These are phyloP conservation scores for Xerocomus spinulosus DNA, from an alignment of 768 basidiomycete genomes.

Conservation along the genomic window DNA sequence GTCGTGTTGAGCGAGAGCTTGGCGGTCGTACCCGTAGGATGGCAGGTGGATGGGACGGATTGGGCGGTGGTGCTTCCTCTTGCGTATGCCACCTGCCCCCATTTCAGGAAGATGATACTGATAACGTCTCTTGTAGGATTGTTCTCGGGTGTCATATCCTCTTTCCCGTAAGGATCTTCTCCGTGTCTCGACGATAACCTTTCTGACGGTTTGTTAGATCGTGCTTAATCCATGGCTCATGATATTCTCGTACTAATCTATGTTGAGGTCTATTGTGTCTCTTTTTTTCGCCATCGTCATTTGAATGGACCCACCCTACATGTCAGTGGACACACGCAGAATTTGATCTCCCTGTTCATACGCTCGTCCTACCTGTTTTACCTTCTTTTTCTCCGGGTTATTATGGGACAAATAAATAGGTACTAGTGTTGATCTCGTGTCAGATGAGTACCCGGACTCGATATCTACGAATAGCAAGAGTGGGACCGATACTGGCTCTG, in stretches of 20 bases:
- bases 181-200: slow-evolving; percentile 30
- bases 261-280: no score
- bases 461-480: no score
- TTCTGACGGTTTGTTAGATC: slow-evolving; percentile 40
- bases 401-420: background rate
- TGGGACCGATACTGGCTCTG: no score
- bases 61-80: slow-evolving; percentile 79
- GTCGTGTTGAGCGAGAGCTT: slow-evolving; percentile 46
- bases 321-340: background rate
- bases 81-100: slow-evolving; percentile 37
- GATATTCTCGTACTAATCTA: slow-evolving; percentile 60
- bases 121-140: slow-evolving; percentile 24
- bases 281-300: background rate
- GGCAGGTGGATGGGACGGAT: slow-evolving; percentile 53
- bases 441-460: no score
- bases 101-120: background rate
- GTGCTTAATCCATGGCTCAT: slow-evolving; percentile 86
- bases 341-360: background rate
- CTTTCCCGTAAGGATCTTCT: slow-evolving; percentile 55
- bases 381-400: background rate
- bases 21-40: slow-evolving; percentile 54
- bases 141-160: slow-evolving; percentile 64
- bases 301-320: background rate
- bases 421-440: no score
- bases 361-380: background rate